phyloP scores from a whole-genome alignment of 2,329 filamentous ascomycete genomes.

The Monosporascus ibericus region DNA sequence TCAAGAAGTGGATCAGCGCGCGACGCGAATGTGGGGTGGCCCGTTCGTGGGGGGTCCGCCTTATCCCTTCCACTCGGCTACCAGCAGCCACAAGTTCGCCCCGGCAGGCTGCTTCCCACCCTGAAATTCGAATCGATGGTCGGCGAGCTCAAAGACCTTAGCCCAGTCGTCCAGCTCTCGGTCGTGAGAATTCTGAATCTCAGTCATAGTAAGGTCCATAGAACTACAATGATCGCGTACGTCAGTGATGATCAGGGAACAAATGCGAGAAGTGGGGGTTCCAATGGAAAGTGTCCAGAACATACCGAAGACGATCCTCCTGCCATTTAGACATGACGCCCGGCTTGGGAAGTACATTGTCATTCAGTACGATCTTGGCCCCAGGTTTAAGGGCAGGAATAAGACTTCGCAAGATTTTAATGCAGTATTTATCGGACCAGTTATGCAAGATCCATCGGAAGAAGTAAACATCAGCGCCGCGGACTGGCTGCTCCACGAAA shows the following conservation, averaged over 20 bases:
- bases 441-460: slow-evolving; percentile 41
- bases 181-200: slow-evolving; percentile 18
- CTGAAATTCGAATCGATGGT: slow-evolving; percentile 14
- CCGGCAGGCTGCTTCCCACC: slow-evolving; percentile 10
- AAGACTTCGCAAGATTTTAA: slow-evolving; percentile 27
- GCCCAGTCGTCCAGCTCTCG: slow-evolving; percentile 18
- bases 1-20: too few species aligned
- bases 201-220: slow-evolving; percentile 19
- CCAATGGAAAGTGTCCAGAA: neutral
- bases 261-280: neutral
- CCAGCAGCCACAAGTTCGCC: slow-evolving; percentile 13
- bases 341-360: slow-evolving; percentile 3
- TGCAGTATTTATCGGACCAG: slow-evolving; percentile 32
- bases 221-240: neutral
- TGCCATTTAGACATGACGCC: slow-evolving; percentile 3
- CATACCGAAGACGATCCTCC: slow-evolving; percentile 6
- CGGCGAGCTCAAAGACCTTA: slow-evolving; percentile 10
- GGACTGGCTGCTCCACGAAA: slow-evolving; percentile 33
- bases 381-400: slow-evolving; percentile 33
- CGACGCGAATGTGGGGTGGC: too few species aligned
- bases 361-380: slow-evolving; percentile 23
- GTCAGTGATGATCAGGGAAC: neutral
- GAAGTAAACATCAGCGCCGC: slow-evolving; percentile 34
- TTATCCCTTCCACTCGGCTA: slow-evolving; percentile 13
- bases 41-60: too few species aligned